Evolutionary conservation across 2,329 filamentous ascomycete genomes (phyloP).

Genomic region (Talaromyces sp.): DNA sequence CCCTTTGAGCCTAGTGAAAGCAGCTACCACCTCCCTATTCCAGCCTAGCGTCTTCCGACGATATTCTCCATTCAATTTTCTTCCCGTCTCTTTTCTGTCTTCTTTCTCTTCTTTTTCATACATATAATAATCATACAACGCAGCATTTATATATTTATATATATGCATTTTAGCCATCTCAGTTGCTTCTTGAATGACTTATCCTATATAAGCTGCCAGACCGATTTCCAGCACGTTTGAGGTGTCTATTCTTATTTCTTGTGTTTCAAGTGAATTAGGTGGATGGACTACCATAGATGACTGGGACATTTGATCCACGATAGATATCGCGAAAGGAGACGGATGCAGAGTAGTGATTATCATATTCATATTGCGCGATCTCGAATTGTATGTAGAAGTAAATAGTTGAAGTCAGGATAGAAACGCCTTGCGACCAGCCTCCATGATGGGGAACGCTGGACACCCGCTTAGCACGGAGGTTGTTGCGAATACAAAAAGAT

Average conservation of each 20-base stretch:
- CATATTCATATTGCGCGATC: not conserved
- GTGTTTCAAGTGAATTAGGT: slow-evolving; percentile 18
- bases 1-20: not conserved
- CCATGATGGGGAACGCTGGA: not conserved
- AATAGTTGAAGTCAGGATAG: not conserved
- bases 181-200: not conserved
- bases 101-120: not conserved
- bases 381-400: not conserved
- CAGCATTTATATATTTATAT: not conserved
- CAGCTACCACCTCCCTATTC: slow-evolving; percentile 2
- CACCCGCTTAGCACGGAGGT: not conserved
- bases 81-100: not conserved
- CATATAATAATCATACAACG: slow-evolving; percentile 10
- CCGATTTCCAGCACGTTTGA: slow-evolving; percentile 46
- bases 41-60: not conserved
- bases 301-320: slow-evolving; percentile 37
- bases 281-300: slow-evolving; percentile 47
- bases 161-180: not conserved
- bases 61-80: not conserved
- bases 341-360: not conserved
- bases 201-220: slow-evolving; percentile 23
- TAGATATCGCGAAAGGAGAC: not conserved
- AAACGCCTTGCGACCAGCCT: not conserved
- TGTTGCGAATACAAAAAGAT: not conserved
- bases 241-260: slow-evolving; percentile 38